A percentile compares a stretch with the other conserved stretches of the same genome.
Evolutionary conservation across 2,329 filamentous ascomycete species (phyloP).

Genomic region (Eutypella sp.): DNA sequence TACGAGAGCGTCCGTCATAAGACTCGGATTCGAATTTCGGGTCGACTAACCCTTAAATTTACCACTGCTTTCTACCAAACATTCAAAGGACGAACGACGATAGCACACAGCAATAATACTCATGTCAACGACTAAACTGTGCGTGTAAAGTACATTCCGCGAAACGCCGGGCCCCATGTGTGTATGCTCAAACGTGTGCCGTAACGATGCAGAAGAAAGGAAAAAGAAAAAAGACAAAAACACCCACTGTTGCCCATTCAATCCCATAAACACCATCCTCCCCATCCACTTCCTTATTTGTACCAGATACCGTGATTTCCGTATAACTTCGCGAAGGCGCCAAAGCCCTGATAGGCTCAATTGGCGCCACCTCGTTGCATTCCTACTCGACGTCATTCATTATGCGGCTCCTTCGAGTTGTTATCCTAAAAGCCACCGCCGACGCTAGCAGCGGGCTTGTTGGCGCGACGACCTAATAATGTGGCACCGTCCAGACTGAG

Average conservation of each 20-base stretch:
- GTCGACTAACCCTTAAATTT: no score
- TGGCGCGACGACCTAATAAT: slow-evolving; percentile 66
- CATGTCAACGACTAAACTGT: slow-evolving; percentile 7
- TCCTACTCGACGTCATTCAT: slow-evolving; percentile 4
- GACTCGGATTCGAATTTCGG: no score
- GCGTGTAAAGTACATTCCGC: slow-evolving; percentile 13
- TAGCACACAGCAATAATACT: slow-evolving; percentile 2
- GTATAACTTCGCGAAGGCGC: slow-evolving; percentile 10
- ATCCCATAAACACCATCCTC: slow-evolving; percentile 14
- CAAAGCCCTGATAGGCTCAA: slow-evolving; percentile 4
- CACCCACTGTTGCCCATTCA: slow-evolving; percentile 23
- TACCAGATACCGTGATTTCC: slow-evolving; percentile 4
- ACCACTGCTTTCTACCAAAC: no score
- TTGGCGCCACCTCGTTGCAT: not conserved
- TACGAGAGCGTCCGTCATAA: no score
- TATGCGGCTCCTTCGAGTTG: not conserved
- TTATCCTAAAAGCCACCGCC: slow-evolving; percentile 24
- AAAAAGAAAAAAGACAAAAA: no score
- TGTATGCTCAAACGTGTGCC: slow-evolving; percentile 18
- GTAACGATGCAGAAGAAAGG: slow-evolving; percentile 13
- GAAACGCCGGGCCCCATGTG: slow-evolving; percentile 18
- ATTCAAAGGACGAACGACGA: no score
- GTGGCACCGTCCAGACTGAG: slow-evolving; percentile 88
- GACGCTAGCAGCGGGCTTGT: slow-evolving; percentile 46
- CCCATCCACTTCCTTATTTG: slow-evolving; percentile 10